phyloP scores from a whole-genome alignment of 345 rosid species.

The Aurinia saxatilis region DNA sequence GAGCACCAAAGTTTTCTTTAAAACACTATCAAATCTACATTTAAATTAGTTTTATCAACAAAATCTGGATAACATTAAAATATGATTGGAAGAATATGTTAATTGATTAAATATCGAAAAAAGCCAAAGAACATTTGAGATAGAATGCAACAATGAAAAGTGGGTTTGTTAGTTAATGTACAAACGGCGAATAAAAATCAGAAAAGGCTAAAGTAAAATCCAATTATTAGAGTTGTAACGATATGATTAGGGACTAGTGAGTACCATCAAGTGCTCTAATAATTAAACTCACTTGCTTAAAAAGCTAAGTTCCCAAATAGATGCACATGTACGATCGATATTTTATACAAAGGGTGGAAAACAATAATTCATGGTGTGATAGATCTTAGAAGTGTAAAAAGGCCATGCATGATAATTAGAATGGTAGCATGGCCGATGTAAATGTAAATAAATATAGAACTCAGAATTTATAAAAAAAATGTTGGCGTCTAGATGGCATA shows the following conservation, averaged over 20 bases:
- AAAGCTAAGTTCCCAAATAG: constrained; percentile 18
- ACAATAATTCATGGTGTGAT: neutral
- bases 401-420: constrained; percentile 1
- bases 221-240: constrained; percentile 21
- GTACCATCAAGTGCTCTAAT: constrained; percentile 26
- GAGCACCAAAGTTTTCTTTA: neutral
- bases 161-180: constrained; percentile 24
- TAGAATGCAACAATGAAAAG: constrained; percentile 13
- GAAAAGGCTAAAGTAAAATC: constrained; percentile 18
- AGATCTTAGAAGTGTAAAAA: neutral
- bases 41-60: neutral
- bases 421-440: neutral
- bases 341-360: neutral
- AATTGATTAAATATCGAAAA: neutral
- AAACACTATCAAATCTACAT: constrained; percentile 7
- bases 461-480: neutral
- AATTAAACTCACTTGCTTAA: constrained; percentile 25
- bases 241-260: constrained; percentile 24
- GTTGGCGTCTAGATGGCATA: no score
- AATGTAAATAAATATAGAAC: no score
- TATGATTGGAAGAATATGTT: constrained; percentile 2
- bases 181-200: constrained; percentile 23
- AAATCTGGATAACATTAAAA: neutral
- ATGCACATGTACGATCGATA: constrained; percentile 25
- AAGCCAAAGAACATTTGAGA: constrained; percentile 15